Conservation (phyloP, 2,329 filamentous ascomycete species). For the Venturia pyrina region DNA sequence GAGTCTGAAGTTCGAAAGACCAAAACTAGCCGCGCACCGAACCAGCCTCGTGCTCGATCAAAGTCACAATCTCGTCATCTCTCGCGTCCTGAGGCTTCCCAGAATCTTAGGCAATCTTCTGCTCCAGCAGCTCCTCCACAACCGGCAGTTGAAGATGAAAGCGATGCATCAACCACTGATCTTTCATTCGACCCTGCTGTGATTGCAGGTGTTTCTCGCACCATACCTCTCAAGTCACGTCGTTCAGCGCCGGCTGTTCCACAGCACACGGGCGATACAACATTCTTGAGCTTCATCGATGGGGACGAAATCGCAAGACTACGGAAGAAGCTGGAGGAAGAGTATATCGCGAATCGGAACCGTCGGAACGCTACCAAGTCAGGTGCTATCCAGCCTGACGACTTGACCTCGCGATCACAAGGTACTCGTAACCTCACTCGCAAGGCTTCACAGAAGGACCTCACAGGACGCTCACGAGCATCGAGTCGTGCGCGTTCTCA, state of each 20-base stretch:
- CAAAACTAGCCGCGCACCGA: not conserved
- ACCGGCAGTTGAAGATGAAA: slow-evolving; percentile 18
- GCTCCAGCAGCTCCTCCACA: slow-evolving; percentile 11
- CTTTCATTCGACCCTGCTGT: slow-evolving; percentile 23
- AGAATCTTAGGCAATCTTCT: slow-evolving; percentile 11
- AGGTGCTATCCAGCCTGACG: slow-evolving; percentile 10
- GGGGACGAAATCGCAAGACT: slow-evolving; percentile 42
- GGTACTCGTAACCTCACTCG: not conserved
- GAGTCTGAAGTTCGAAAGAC: not conserved
- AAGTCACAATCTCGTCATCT: slow-evolving; percentile 11
- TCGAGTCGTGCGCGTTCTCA: slow-evolving; percentile 5
- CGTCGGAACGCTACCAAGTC: slow-evolving; percentile 17
- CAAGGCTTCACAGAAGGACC: slow-evolving; percentile 4
- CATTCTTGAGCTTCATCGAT: slow-evolving; percentile 46
- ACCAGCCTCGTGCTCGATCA: slow-evolving; percentile 8
- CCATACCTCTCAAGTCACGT: not conserved
- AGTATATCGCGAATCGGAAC: slow-evolving; percentile 35
- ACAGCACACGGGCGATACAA: slow-evolving; percentile 30
- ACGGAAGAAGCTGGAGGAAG: slow-evolving; percentile 45
- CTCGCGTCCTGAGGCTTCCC: not conserved
- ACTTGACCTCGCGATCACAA: slow-evolving; percentile 14
- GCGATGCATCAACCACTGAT: slow-evolving; percentile 31
- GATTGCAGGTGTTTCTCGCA: slow-evolving; percentile 3
- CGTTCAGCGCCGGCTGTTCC: not conserved
- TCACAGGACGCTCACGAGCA: slow-evolving; percentile 7